phyloP scores from a whole-genome alignment of 2,329 filamentous ascomycete genomes.

The Penicillium oxalicum region DNA sequence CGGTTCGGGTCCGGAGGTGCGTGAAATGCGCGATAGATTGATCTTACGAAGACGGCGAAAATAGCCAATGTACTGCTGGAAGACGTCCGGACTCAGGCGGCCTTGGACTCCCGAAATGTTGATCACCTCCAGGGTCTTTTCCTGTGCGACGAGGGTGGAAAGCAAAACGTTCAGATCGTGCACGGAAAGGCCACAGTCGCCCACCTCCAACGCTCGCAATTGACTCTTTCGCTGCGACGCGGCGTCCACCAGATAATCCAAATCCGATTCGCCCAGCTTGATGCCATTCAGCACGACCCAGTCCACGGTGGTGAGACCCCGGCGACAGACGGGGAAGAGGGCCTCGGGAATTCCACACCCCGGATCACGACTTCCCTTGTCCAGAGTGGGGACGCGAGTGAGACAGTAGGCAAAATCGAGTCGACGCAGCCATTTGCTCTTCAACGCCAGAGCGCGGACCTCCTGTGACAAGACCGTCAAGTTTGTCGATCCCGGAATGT shows the following conservation, averaged over 20 bases:
- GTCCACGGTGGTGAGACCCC: conserved; percentile 62
- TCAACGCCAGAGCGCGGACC: conserved; percentile 60
- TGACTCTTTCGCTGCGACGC: conserved; percentile 60
- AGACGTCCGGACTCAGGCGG: conserved; percentile 57
- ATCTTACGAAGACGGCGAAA: conserved; percentile 62
- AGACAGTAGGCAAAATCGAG: conserved; percentile 62
- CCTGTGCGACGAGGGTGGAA: conserved; percentile 59
- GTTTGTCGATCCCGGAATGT: conserved; percentile 48
- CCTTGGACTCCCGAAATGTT: conserved; percentile 63
- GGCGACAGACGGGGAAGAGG: conserved; percentile 61
- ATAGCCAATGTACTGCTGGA: conserved; percentile 61
- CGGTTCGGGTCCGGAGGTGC: conserved; percentile 57
- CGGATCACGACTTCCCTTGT: conserved; percentile 48
- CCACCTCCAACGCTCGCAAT: conserved; percentile 62
- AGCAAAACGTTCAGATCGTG: conserved; percentile 53
- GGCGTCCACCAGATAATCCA: conserved; percentile 62
- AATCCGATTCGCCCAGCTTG: conserved; percentile 62
- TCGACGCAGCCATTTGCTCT: conserved; percentile 56
- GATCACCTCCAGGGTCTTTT: conserved; percentile 60
- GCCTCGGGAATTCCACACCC: conserved; percentile 66
- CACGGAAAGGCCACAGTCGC: conserved; percentile 52
- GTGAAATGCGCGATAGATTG: conserved; percentile 59
- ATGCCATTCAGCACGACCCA: conserved; percentile 66
- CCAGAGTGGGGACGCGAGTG: conserved; percentile 49
- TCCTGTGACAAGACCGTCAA: conserved; percentile 62